phyloP scores from a whole-genome alignment of 352 stramenopile genomes.

The Bremia lactucae region DNA sequence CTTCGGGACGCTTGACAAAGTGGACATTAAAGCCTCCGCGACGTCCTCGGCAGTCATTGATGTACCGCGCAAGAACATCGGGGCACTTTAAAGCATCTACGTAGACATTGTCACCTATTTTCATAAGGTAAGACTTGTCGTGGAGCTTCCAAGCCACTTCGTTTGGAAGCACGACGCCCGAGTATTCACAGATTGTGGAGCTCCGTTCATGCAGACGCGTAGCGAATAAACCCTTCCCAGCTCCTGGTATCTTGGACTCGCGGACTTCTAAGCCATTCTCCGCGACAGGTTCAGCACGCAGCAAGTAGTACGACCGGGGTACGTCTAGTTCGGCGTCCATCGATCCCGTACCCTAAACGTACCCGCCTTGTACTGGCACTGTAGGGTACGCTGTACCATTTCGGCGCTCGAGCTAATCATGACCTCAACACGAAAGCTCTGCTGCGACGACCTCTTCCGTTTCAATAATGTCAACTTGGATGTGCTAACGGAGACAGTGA shows the following conservation, averaged over 20 bases:
- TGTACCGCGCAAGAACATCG: slow-evolving; percentile 54
- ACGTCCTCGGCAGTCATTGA: slow-evolving; percentile 66
- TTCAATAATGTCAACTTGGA: slow-evolving; percentile 99
- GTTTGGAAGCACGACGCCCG: slow-evolving; percentile 26
- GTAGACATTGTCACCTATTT: slow-evolving; percentile 63
- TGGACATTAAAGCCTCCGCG: slow-evolving; percentile 53
- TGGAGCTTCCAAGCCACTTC: slow-evolving; percentile 39
- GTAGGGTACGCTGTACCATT: slow-evolving; percentile 3
- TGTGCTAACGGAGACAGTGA: slow-evolving; percentile 90
- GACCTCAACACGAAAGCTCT: slow-evolving; percentile 93
- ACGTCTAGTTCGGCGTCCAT: slow-evolving; percentile 16
- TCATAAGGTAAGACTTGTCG: slow-evolving; percentile 79
- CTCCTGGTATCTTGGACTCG: slow-evolving; percentile 35
- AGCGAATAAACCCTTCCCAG: slow-evolving; percentile 44
- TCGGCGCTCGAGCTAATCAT: slow-evolving; percentile 34
- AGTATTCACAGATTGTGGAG: slow-evolving; percentile 35
- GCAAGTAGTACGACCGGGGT: slow-evolving; percentile 16
- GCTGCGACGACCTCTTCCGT: slow-evolving; percentile 93
- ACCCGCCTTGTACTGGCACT: no score
- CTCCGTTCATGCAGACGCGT: slow-evolving; percentile 16
- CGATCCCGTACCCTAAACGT: no score
- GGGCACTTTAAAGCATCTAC: slow-evolving; percentile 46
- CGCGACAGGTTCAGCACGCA: slow-evolving; percentile 1
- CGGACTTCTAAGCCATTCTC: slow-evolving; percentile 32
- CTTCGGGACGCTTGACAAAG: slow-evolving; percentile 52